Base-by-base conservation (phyloP, 352 stramenopile genomes). In the Phytopythium oedochilum region DNA sequence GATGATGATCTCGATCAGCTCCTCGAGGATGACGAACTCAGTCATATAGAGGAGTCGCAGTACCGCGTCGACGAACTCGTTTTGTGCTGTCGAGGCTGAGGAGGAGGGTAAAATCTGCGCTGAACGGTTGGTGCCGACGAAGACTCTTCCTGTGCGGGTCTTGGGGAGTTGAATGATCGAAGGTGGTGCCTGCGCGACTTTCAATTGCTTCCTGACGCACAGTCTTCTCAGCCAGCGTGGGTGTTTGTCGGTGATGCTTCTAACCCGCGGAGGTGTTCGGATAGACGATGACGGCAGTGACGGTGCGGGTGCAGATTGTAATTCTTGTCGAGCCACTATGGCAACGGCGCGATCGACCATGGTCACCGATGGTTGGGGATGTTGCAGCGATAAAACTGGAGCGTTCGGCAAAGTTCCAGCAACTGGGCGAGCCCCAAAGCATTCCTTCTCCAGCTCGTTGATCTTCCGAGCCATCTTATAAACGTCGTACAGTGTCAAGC, bases 401-500 rank as follows among this genome's bases (percentile, higher is more conserved):
- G 20, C 6, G 10, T n/a, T 12, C 2, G 3, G 18, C 3, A 11
- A 10, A 22, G 8, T 23, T 14, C n/a, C 8, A 36, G 32, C 10
- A 15, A 11, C 7, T 15, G 7, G 11, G 5, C 32, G 32, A 29
- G 40, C 25, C 3, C 22, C 40, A 12, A 47, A 12, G 11, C 22
- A 31, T 1, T 22, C 2, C 14, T 8, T 20, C 23, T 47, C 40
- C 40, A 47, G 40, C 40, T 31, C 5, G 2, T 22, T 15, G 40
- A 31, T 31, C 22, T 8, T 17, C 10, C 11, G 22, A 31, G 23
- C 22, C 40, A 25, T 15, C 0, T 7, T 7, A 11, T 26, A 15
- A 18, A 65, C 28, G 34, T 71, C 63, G 20, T 57, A 51, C 29
- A 71, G 47, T 11, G 52, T 57, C 5, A 42, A 32, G 5, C 42